Evolutionary conservation across 2,329 filamentous ascomycete species (phyloP), one percentile per base, ranked within the genome.

Genomic region (Pestalotiopsis sp.): DNA sequence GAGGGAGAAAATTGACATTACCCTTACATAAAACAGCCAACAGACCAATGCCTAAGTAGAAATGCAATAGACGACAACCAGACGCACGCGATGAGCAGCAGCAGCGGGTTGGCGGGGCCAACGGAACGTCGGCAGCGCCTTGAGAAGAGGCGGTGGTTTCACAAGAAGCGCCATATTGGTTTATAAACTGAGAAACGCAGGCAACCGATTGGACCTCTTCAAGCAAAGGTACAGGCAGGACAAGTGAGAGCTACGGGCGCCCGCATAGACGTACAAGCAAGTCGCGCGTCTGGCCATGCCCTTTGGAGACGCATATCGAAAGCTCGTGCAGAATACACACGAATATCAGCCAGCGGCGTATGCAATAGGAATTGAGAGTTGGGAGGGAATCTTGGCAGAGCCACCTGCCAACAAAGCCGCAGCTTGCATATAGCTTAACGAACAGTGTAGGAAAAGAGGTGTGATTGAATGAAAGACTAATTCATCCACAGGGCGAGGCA

Each of bases 131-230:
- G 61, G 39, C 41, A 45, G 25, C 14, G 20, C 11, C 38, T 17
- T 23, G n/a, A 25, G 20, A 27, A 36, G 45, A 59, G 36, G 38
- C 61, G 38, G 49, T 45, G 61, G 61, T 64, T 64, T 64, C 61
- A 64, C 61, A 38, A 36, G 61, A 64, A 52, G 39, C 61, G 61
- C 61, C 39, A 64, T 49, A 45, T 45, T 64, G 59, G 61, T 45
- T 36, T 39, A 39, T 7, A 20, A 23, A 36, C 31, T 36, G n/a
- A 59, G 57, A 36, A 20, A 36, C 20, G n/a, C 59, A 36, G 25
- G 36, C 27, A 36, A 27, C 57, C 23, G 27, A 27, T 27, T 36
- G 36, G 36, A 39, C 13, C 41, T 45, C 17, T 45, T 45, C 41
- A 4, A 61, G 58, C 58, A 61, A 36, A 61, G 27, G 58, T 61